A percentile compares a stretch with the other conserved stretches of the same genome.
Conservation (phyloP, 169 alveolate species). For the Blepharisma undulans region DNA sequence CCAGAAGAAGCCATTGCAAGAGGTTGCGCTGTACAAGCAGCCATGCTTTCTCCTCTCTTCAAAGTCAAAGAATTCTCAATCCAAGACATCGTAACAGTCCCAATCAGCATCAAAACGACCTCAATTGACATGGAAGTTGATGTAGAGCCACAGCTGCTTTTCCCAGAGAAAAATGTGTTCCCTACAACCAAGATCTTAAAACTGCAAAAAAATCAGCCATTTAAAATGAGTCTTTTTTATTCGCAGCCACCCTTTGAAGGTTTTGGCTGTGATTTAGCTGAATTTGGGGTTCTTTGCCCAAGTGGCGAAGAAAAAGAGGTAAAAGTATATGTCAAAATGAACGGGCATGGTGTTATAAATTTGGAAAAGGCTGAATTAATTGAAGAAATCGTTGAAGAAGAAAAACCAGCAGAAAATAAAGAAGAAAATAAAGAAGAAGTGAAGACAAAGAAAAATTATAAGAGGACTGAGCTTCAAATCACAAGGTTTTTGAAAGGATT, state of each 20-base stretch:
- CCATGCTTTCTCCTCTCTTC: constrained; percentile 85
- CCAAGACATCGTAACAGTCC: constrained; percentile 76
- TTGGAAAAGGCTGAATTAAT: constrained; percentile 46
- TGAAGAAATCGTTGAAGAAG: constrained; percentile 52
- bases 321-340: constrained; percentile 52
- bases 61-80: constrained; percentile 82
- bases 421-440: constrained; percentile 52
- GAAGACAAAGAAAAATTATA: constrained; percentile 42
- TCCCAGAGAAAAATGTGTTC: constrained; percentile 69
- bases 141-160: constrained; percentile 57
- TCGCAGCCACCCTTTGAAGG: constrained; percentile 24
- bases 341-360: constrained; percentile 51
- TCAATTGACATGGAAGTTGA: constrained; percentile 55
- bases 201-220: constrained; percentile 73
- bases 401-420: constrained; percentile 42
- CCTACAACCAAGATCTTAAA: constrained; percentile 76
- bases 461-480: constrained; percentile 46
- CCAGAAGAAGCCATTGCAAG: constrained; percentile 97
- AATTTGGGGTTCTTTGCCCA: constrained; percentile 23
- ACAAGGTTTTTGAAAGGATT: constrained; percentile 49
- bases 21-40: constrained; percentile 96
- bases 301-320: constrained; percentile 54
- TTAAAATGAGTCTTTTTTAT: constrained; percentile 75
- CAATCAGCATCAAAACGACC: constrained; percentile 75
- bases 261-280: not conserved